Percentiles rank a stretch among this genome's conserved stretches.
Conservation (phyloP, 768 basidiomycete genomes). For the Mycena galericulata region DNA sequence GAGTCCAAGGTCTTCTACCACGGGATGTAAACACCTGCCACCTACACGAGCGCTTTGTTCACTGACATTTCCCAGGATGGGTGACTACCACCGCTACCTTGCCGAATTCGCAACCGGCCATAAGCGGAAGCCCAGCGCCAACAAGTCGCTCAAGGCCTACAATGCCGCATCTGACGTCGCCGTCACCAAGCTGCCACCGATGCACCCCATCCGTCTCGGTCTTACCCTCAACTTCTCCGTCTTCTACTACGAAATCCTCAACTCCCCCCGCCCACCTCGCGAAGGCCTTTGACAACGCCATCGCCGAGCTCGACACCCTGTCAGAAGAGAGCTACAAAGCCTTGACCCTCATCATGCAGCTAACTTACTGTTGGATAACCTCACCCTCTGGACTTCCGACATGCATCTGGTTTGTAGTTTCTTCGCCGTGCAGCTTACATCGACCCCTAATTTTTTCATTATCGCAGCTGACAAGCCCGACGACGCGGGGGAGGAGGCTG, state of each 20-base stretch:
- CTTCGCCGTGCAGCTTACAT: background rate
- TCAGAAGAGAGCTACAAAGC: slow-evolving; percentile 99
- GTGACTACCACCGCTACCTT: slow-evolving; percentile 98
- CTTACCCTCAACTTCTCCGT: slow-evolving; percentile 99
- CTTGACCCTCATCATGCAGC: slow-evolving; percentile 96
- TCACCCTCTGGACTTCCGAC: slow-evolving; percentile 98
- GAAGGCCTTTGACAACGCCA: slow-evolving; percentile 99
- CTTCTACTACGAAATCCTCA: slow-evolving; percentile 99
- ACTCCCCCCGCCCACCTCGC: slow-evolving; percentile 98
- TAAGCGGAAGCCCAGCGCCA: slow-evolving; percentile 96
- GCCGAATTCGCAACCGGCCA: slow-evolving; percentile 99
- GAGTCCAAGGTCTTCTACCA: slow-evolving; percentile 99
- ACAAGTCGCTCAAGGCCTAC: slow-evolving; percentile 97
- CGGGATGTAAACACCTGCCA: slow-evolving; percentile 81
- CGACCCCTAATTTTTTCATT: slow-evolving; percentile 30
- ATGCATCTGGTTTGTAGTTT: slow-evolving; percentile 84
- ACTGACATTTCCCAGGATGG: slow-evolving; percentile 78
- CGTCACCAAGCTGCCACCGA: slow-evolving; percentile 71
- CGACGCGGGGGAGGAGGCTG: slow-evolving; percentile 76
- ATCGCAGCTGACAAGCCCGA: slow-evolving; percentile 73
- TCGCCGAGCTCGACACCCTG: slow-evolving; percentile 98
- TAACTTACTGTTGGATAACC: slow-evolving; percentile 96
- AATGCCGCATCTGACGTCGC: slow-evolving; percentile 98
- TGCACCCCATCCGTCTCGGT: slow-evolving; percentile 86
- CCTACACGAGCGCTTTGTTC: slow-evolving; percentile 13